Evolutionary conservation across 2,329 filamentous ascomycete species (phyloP).

Genomic region (Ilyonectria sp.): DNA sequence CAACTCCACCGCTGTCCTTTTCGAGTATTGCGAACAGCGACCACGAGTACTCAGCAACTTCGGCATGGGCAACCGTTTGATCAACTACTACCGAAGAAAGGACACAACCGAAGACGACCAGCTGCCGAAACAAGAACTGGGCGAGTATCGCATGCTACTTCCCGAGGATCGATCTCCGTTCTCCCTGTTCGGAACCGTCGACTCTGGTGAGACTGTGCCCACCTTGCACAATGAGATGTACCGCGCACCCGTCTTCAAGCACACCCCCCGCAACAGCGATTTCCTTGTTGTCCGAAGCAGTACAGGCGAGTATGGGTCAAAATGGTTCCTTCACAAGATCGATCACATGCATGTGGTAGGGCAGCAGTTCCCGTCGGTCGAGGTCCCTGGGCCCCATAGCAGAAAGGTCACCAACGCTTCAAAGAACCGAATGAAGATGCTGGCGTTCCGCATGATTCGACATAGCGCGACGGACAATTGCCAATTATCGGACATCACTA

Average conservation of each 20-base stretch:
- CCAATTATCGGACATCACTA: slow-evolving; percentile 87
- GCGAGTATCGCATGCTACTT: slow-evolving; percentile 88
- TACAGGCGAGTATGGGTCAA: slow-evolving; percentile 82
- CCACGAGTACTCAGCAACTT: slow-evolving; percentile 95
- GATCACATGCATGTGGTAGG: slow-evolving; percentile 93
- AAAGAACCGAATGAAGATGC: slow-evolving; percentile 97
- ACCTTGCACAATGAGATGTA: slow-evolving; percentile 97
- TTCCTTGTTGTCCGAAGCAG: slow-evolving; percentile 89
- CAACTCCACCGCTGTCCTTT: slow-evolving; percentile 88
- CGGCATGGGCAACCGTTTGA: slow-evolving; percentile 95
- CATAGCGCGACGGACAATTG: slow-evolving; percentile 80
- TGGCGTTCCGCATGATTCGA: slow-evolving; percentile 89
- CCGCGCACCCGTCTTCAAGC: slow-evolving; percentile 92
- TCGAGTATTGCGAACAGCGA: slow-evolving; percentile 96
- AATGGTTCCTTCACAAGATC: slow-evolving; percentile 89
- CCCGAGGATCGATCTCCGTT: slow-evolving; percentile 98
- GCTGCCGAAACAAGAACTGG: slow-evolving; percentile 85
- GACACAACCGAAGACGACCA: slow-evolving; percentile 79
- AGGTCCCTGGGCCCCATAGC: slow-evolving; percentile 94
- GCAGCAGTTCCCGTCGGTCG: slow-evolving; percentile 91
- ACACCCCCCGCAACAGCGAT: slow-evolving; percentile 82
- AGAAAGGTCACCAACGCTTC: slow-evolving; percentile 96
- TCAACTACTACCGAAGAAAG: slow-evolving; percentile 96
- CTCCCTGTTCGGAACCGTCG: slow-evolving; percentile 93
- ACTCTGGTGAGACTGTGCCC: slow-evolving; percentile 90